Evolutionary conservation across 306 rosid genomes (phyloP).

Genomic region (Ceratonia siliqua): DNA sequence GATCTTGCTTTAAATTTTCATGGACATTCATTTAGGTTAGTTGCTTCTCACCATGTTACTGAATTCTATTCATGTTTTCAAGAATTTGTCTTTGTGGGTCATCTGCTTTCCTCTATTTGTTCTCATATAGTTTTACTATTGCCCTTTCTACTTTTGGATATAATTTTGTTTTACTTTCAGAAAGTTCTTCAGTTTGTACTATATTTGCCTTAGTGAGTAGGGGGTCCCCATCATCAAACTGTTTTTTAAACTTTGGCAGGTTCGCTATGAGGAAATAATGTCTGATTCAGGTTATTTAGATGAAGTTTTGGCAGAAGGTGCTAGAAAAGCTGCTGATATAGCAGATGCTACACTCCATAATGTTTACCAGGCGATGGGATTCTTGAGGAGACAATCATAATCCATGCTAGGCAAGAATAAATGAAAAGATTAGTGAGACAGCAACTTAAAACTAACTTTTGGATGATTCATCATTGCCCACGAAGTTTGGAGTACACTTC

Average conservation of each 20-base stretch:
- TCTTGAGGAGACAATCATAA: constrained; percentile 58
- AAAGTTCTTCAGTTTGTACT: neutral
- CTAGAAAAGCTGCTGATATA: constrained; percentile 72
- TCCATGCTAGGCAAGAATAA: constrained; percentile 32
- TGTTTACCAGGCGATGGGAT: constrained; percentile 95
- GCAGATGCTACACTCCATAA: constrained; percentile 74
- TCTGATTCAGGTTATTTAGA: constrained; percentile 85
- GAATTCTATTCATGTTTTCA: constrained; percentile 18
- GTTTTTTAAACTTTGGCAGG: constrained; percentile 49
- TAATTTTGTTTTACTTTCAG: constrained; percentile 11
- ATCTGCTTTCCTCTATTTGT: neutral
- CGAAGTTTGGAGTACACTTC: constrained; percentile 37
- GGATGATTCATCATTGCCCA: constrained; percentile 39
- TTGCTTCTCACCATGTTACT: constrained; percentile 1
- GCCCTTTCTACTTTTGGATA: neutral
- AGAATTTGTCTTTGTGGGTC: neutral
- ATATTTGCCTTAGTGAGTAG: constrained; percentile 22
- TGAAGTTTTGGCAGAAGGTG: constrained; percentile 80
- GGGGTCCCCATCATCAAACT: constrained; percentile 3
- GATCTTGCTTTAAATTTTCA: neutral
- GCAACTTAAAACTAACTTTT: constrained; percentile 49
- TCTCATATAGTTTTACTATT: neutral
- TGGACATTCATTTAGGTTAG: no score
- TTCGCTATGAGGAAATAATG: constrained; percentile 77
- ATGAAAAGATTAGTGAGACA: constrained; percentile 35